Evolutionary conservation across 139 green algal genomes (phyloP).

Genomic region (Haematococcus sp.): DNA sequence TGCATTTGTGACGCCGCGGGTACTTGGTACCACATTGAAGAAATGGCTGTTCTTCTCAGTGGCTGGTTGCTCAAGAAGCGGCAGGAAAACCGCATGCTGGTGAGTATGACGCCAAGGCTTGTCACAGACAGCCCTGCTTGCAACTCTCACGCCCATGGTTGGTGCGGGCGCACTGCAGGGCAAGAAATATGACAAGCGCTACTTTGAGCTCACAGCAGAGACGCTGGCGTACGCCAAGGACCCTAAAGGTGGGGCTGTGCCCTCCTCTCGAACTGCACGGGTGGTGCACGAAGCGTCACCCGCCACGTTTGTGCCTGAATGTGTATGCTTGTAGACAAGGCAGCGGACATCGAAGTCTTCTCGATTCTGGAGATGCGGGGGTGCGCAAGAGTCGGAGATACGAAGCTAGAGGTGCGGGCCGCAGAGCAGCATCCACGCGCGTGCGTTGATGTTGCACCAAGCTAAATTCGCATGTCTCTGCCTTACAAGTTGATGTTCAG

Average conservation of each 20-base stretch:
- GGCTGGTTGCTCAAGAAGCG: no score
- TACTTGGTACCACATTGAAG: no score
- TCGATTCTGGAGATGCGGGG: conserved; percentile 11
- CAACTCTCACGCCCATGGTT: no score
- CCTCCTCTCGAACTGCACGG: not conserved
- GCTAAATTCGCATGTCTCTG: not conserved
- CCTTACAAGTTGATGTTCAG: not conserved
- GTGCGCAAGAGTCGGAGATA: not conserved
- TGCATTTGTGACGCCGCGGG: no score
- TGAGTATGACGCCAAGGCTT: no score
- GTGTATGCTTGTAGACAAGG: not conserved
- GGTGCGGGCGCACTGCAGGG: conserved; percentile 11
- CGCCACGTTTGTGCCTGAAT: no score
- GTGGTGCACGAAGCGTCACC: not conserved
- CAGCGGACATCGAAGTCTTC: conserved; percentile 12
- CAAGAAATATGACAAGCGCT: conserved; percentile 27
- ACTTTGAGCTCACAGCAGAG: conserved; percentile 23
- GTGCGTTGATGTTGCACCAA: no score
- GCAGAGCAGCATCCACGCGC: not conserved
- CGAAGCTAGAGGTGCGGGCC: conserved; percentile 21
- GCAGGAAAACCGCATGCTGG: no score
- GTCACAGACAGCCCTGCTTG: no score
- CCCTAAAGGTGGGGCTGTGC: not conserved
- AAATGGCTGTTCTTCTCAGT: no score
- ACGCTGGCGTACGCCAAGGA: conserved; percentile 22